Evolutionary conservation across 139 green algal species (phyloP).

Genomic region (Penium margaritaceum): DNA sequence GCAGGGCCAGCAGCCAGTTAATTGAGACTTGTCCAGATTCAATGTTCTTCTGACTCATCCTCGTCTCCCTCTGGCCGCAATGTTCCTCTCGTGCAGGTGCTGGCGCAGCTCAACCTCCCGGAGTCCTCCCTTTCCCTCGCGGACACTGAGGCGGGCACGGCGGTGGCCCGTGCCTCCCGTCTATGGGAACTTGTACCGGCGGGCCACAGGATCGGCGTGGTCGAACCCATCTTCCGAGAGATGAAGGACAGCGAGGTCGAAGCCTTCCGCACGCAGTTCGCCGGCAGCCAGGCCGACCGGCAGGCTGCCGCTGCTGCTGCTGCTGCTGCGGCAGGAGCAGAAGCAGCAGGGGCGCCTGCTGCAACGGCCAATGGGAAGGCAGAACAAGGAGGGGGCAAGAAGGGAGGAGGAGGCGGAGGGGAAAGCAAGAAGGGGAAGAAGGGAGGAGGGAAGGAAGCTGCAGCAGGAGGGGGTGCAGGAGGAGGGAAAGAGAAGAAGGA

Average conservation of each 20-base stretch:
- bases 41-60: too few relatives aligned
- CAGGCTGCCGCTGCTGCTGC: constrained; percentile 5
- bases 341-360: background rate
- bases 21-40: too few relatives aligned
- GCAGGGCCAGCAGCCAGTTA: too few relatives aligned
- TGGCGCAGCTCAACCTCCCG: constrained; percentile 27
- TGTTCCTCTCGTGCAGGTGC: constrained; percentile 22
- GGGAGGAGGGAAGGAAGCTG: constrained; percentile 15
- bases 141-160: constrained; percentile 3
- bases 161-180: background rate
- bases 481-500: too few relatives aligned
- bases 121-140: constrained; percentile 12
- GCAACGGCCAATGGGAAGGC: background rate
- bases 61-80: too few relatives aligned
- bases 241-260: constrained; percentile 38
- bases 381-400: background rate
- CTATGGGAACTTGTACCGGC: constrained; percentile 47
- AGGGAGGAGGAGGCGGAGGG: background rate
- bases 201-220: constrained; percentile 65
- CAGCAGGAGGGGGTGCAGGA: background rate
- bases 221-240: constrained; percentile 54
- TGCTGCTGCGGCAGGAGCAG: background rate
- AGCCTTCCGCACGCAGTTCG: constrained; percentile 17
- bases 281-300: constrained; percentile 35
- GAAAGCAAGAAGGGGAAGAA: constrained; percentile 4